Base-by-base conservation (phyloP, 345 rosid genomes). In the Acer campestre region DNA sequence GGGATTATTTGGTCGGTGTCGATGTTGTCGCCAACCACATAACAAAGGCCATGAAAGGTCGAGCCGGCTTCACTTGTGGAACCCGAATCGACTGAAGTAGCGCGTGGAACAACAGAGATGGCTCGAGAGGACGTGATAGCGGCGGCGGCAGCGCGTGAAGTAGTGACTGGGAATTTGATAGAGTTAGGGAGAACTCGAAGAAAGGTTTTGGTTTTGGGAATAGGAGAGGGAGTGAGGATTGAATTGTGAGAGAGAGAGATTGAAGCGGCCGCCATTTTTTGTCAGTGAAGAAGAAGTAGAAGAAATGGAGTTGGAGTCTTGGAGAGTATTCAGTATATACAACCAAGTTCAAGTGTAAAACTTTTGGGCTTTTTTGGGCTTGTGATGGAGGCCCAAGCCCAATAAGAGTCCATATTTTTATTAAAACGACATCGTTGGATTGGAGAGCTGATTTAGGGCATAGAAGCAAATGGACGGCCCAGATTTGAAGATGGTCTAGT, bases 1-100 rank as follows among this genome's bases (percentile, higher is more conserved):
- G 98, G 98, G 68, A 93, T 93, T 74, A 95, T 95, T 78, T 95
- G 98, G 82, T 95, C 98, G 4, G 98, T 93, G 89, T 95, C 98
- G 74, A 95, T 93, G 91, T 95, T 93, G 82, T 95, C 98, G 1
- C 98, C 92, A 73, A 93, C 90, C 40, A 95, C 98, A 27, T 95
- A 95, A 84, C 98, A 95, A 78, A 87, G 91, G 1, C 98, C 98
- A 46, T 93, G 98, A 80, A 95, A 95, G 3, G 84, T 59, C 5
- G 80, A 7, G 2, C 84, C 23, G 17, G 81, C 4, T 27, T 82
- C 55, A 40, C 44, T 75, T 48, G 87, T 23, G 73, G 77, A 77
- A 18, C 76, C 83, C 9, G 79, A 70, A 13, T 70, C 42, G 61
- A 79, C 6, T 16, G 88, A 53, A 61, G 86, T 6, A 74, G 85